phyloP scores from a whole-genome alignment of 345 rosid genomes.

The Draba incana region DNA sequence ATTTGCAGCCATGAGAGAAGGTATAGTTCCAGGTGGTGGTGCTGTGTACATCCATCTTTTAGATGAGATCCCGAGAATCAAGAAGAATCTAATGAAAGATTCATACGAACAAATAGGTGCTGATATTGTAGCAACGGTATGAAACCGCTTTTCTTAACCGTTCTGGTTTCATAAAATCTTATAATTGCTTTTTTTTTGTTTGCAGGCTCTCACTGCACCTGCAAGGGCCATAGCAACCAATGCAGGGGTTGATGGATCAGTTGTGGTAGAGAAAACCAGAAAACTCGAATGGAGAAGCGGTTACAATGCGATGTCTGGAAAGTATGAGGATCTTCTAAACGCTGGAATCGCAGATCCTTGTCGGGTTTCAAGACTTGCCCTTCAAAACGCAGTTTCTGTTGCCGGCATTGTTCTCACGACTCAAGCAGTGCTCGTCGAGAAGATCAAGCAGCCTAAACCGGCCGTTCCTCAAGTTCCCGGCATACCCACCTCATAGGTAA shows the following conservation, averaged over 20 bases:
- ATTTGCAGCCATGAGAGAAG: constrained; percentile 91
- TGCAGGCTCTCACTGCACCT: constrained; percentile 83
- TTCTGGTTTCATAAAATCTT: constrained; percentile 5
- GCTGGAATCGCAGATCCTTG: constrained; percentile 80
- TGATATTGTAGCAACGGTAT: constrained; percentile 67
- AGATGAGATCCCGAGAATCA: constrained; percentile 53
- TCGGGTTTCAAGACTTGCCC: constrained; percentile 75
- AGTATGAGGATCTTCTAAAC: constrained; percentile 69
- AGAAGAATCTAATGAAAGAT: constrained; percentile 59
- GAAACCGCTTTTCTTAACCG: constrained; percentile 1
- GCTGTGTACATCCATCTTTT: constrained; percentile 80
- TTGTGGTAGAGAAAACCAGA: constrained; percentile 73
- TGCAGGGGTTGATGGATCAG: constrained; percentile 76
- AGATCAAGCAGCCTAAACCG: constrained; percentile 62
- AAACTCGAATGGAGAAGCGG: constrained; percentile 65
- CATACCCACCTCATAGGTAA: constrained; percentile 48
- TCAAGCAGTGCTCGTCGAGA: constrained; percentile 83
- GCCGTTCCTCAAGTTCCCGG: constrained; percentile 73
- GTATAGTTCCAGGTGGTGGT: constrained; percentile 94
- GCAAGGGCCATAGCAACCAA: constrained; percentile 75
- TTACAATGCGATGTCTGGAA: constrained; percentile 77
- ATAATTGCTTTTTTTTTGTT: background rate
- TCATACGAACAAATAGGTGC: constrained; percentile 74
- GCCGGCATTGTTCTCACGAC: constrained; percentile 78
- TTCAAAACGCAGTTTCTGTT: constrained; percentile 81